Conservation (phyloP, 1,139 yeast species). For the Blastobotrys ciferrii region DNA sequence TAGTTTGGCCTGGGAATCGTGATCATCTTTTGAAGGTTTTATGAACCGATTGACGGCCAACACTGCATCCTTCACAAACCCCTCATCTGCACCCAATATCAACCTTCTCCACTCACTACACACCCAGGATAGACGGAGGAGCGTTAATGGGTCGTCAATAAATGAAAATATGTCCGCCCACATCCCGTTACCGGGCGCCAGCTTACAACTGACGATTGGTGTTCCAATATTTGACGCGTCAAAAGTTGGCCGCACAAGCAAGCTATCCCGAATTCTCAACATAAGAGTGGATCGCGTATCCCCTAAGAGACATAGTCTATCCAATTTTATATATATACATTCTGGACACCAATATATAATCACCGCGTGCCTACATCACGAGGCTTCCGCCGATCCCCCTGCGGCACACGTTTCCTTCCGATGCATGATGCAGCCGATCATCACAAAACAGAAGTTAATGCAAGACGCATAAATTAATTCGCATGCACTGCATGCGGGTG, state of each 20-base stretch:
- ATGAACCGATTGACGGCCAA: not conserved
- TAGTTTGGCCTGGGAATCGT: not conserved
- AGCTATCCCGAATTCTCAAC: not conserved
- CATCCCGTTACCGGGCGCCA: not conserved
- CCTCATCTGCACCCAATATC: not conserved
- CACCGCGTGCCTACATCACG: conserved; percentile 4
- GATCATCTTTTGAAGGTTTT: not conserved
- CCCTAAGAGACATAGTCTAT: no score
- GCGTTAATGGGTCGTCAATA: not conserved
- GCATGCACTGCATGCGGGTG: not conserved
- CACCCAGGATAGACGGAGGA: not conserved
- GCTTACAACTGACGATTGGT: not conserved
- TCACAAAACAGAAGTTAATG: not conserved
- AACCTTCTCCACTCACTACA: conserved; percentile 1
- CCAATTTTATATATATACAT: no score
- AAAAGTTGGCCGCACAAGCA: not conserved
- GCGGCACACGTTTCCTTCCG: not conserved
- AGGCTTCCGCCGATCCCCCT: conserved; percentile 5
- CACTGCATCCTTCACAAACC: not conserved
- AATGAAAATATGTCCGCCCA: not conserved
- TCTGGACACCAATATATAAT: not conserved
- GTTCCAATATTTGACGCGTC: not conserved
- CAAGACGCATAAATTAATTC: not conserved
- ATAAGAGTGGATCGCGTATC: not conserved
- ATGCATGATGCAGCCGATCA: not conserved